Conservation (phyloP, 2,329 filamentous ascomycete genomes). For the Fusarium caatingaense region DNA sequence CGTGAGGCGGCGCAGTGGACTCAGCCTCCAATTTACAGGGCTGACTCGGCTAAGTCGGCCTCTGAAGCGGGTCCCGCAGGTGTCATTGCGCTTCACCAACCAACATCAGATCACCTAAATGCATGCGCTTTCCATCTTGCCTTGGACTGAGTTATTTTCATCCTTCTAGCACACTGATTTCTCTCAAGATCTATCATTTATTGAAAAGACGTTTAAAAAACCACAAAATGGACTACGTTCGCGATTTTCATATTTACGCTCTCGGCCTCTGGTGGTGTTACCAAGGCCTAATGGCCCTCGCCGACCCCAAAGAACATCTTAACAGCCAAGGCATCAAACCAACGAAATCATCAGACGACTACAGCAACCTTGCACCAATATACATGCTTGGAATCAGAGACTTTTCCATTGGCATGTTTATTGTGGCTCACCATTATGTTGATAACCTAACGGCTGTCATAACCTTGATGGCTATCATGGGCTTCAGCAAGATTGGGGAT, state of each 20-base stretch:
- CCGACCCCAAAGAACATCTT: background rate
- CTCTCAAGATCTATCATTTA: too few relatives aligned
- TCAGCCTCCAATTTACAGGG: background rate
- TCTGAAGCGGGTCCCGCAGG: background rate
- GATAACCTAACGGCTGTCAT: background rate
- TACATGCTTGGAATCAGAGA: constrained; percentile 4
- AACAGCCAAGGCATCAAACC: background rate
- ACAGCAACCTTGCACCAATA: background rate
- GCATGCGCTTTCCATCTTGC: background rate
- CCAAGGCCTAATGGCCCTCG: background rate
- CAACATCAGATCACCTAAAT: background rate
- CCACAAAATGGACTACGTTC: too few relatives aligned
- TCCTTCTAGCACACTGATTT: too few relatives aligned
- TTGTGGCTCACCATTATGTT: background rate
- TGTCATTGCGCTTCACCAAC: background rate
- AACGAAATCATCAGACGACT: background rate
- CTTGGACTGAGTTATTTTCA: too few relatives aligned
- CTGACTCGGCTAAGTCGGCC: background rate
- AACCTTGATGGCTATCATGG: background rate
- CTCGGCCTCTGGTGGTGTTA: background rate
- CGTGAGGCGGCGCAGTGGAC: background rate
- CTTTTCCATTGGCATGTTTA: background rate
- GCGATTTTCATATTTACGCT: background rate
- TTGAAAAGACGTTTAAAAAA: too few relatives aligned
- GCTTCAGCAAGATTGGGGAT: background rate